Evolutionary conservation across 257 asterid genomes (phyloP), one percentile per base, ranked within the genome.

Genomic region (Gentiana straminea): DNA sequence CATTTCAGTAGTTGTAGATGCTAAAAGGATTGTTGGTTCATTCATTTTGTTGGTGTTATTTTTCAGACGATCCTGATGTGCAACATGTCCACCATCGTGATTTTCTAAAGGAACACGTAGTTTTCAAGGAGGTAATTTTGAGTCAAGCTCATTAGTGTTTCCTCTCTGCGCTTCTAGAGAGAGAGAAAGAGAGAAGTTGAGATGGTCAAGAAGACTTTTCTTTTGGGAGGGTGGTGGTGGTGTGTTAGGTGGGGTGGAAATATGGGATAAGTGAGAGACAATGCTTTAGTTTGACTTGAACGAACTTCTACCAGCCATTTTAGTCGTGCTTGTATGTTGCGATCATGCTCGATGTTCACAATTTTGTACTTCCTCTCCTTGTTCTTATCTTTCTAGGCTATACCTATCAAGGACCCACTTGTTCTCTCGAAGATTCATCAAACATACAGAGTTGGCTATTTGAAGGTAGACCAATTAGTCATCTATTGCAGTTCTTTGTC

Each of bases 371-470:
- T 75, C 58, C 66, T 24, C 24, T 24, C 24, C 24, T 24, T 24
- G 24, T 24, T 24, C 24, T 24, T 24, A 24, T 24, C 24, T 32
- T 62, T 64, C 51, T 72, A 91, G 98, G 99, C 83, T 36, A 76
- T 92, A 65, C 89, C 94, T 58, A 88, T 92, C 58, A 86, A 84
- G 77, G 86, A 92, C 64, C 80, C 86, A 46, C 63, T 74, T 63
- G 94, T 79, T 63, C 79, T 79, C 51, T 92, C 97, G 9, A 92
- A 82, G 84, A 85, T 92, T 70, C 99, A 92, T 80, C 99, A 92
- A 68, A 78, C 94, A 43, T 92, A 88, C 73, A 80, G 94, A 74
- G 69, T 92, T 72, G 84, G 92, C 63, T 92, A 92, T 79, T 69
- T 92, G 62, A 92, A 92, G 94, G 99, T 92, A 73, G 34, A 49